Percentiles rank a stretch among this genome's conserved stretches.
Evolutionary conservation across 1,139 yeast species (phyloP).

Genomic region (Pichia sp.): DNA sequence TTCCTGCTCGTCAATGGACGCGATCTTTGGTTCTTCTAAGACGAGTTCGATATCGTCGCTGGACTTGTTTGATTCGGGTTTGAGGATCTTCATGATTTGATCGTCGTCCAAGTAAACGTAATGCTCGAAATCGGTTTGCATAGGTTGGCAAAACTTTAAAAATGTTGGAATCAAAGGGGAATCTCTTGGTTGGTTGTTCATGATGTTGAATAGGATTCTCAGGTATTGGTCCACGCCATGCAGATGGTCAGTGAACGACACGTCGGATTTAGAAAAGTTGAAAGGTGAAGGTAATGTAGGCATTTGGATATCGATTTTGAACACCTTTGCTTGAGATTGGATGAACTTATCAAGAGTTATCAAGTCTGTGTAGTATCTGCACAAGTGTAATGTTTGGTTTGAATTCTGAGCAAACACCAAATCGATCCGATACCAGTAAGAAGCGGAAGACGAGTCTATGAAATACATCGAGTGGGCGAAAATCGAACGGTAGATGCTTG

Average conservation of each 20-base stretch:
- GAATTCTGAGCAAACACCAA: constrained; percentile 37
- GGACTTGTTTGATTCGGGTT: constrained; percentile 13
- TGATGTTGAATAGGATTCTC: constrained; percentile 5
- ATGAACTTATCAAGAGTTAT: constrained; percentile 45
- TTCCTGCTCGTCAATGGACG: neutral
- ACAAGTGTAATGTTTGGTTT: constrained; percentile 43
- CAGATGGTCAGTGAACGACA: constrained; percentile 29
- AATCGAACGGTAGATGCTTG: constrained; percentile 35
- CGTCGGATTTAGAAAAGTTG: constrained; percentile 17
- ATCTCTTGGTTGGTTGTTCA: neutral
- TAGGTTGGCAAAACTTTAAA: constrained; percentile 9
- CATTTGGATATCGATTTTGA: constrained; percentile 1
- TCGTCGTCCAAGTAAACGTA: constrained; percentile 15
- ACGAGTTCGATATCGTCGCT: constrained; percentile 1
- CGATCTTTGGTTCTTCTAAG: neutral
- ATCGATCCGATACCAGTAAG: constrained; percentile 59
- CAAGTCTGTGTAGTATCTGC: constrained; percentile 61
- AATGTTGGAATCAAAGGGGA: constrained; percentile 5
- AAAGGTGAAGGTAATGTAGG: constrained; percentile 35
- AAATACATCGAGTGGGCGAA: constrained; percentile 58
- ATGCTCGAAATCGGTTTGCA: constrained; percentile 17
- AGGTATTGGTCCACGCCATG: constrained; percentile 32
- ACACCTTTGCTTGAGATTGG: neutral
- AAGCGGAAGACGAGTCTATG: constrained; percentile 40
- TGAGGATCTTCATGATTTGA: constrained; percentile 15